phyloP scores from a whole-genome alignment of 257 asterid species.

The Capsicum pubescens region DNA sequence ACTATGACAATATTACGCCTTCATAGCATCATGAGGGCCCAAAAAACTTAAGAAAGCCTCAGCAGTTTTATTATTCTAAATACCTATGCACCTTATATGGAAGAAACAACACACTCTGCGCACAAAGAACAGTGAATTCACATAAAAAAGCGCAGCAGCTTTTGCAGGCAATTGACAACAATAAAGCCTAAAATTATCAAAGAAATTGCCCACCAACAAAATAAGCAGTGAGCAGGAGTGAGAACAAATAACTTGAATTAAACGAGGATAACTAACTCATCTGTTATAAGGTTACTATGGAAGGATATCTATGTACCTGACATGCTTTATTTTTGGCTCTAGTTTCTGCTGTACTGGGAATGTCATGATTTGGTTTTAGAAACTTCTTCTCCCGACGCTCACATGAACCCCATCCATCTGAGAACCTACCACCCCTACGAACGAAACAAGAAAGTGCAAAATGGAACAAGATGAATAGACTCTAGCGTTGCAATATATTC shows the following conservation, averaged over 20 bases:
- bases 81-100: background rate
- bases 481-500: background rate
- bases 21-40: background rate
- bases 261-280: background rate
- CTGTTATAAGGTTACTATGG: background rate
- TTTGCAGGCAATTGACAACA: background rate
- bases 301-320: conserved; percentile 59
- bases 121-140: background rate
- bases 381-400: conserved; percentile 89
- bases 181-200: background rate
- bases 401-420: conserved; percentile 99
- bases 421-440: conserved; percentile 87
- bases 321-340: conserved; percentile 98
- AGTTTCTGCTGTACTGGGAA: conserved; percentile 99
- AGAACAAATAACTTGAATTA: background rate
- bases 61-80: background rate
- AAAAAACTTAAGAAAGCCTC: background rate
- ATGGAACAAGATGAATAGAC: background rate
- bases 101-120: background rate
- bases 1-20: background rate
- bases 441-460: conserved; percentile 28
- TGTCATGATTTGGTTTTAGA: conserved; percentile 89
- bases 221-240: background rate
- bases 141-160: background rate
- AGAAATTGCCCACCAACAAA: background rate